Conservation (phyloP, 2,329 filamentous ascomycete species). For the Fusarium dimerum region DNA sequence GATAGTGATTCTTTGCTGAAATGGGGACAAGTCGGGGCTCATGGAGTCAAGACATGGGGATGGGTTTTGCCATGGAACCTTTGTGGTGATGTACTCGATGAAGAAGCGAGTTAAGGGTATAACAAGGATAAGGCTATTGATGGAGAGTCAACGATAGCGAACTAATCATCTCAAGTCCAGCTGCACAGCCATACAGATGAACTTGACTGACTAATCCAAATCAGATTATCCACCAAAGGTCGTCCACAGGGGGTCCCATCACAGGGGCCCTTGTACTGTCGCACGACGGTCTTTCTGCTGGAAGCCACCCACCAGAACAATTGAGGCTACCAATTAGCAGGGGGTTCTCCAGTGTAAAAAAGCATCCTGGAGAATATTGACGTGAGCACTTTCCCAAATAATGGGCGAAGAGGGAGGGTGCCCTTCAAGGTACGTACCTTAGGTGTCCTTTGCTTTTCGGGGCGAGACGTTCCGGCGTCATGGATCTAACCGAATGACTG, state of each 20-base stretch:
- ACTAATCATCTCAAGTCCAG: conserved; percentile 1
- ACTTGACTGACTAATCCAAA: conserved; percentile 8
- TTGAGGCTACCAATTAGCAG: not conserved
- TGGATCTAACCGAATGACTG: conserved; percentile 10
- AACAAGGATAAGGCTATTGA: not conserved
- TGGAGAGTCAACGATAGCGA: conserved; percentile 1
- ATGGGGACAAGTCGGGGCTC: conserved; percentile 27
- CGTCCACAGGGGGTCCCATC: not conserved
- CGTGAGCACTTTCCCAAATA: conserved; percentile 10
- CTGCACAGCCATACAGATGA: conserved; percentile 5
- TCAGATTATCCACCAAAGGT: not conserved
- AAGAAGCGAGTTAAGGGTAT: conserved; percentile 4
- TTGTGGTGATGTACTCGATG: conserved; percentile 17
- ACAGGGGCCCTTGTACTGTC: conserved; percentile 8
- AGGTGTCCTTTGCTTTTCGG: conserved; percentile 13
- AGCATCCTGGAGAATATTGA: conserved; percentile 22
- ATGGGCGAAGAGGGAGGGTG: not conserved
- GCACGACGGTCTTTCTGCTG: conserved; percentile 16
- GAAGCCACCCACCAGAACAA: conserved; percentile 7
- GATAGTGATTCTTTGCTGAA: conserved; percentile 18
- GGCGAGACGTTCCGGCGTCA: conserved; percentile 22
- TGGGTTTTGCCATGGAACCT: conserved; percentile 29
- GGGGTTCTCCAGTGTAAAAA: not conserved
- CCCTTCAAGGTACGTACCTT: conserved; percentile 7
- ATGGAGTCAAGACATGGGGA: conserved; percentile 30